Conservation (phyloP, 2,329 filamentous ascomycete species). For the Fusarium tanahbumbuense region DNA sequence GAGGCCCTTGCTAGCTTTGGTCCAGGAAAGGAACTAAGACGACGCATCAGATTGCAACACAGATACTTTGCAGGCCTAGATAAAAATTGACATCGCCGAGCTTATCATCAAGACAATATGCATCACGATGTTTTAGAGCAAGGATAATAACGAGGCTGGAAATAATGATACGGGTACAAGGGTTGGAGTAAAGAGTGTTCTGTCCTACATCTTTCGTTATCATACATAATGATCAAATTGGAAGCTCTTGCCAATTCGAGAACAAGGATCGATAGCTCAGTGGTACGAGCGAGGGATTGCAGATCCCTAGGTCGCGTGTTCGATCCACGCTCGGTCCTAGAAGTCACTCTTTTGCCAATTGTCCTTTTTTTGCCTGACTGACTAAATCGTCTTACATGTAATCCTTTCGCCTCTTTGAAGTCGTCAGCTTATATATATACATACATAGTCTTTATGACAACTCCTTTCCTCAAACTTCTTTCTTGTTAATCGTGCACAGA, state of each 20-base stretch:
- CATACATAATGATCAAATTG: accelerated
- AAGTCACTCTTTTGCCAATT: constrained; percentile 3
- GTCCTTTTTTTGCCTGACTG: background rate
- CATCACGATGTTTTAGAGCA: background rate
- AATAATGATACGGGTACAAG: constrained; percentile 3
- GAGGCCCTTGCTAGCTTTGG: background rate
- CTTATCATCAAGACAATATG: background rate
- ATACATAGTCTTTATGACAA: background rate
- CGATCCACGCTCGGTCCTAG: constrained; percentile 42
- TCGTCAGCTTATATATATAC: background rate
- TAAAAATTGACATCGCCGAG: background rate
- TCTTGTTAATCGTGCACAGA: background rate
- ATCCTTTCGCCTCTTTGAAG: background rate
- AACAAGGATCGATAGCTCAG: constrained; percentile 42
- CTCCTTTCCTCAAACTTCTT: background rate
- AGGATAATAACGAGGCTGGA: constrained; percentile 28
- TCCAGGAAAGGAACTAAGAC: background rate
- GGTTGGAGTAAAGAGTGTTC: background rate
- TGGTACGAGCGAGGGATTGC: constrained; percentile 44
- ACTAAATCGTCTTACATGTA: background rate
- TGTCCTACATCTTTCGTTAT: background rate
- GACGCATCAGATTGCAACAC: background rate
- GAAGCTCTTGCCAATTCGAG: accelerated
- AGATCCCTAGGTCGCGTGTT: constrained; percentile 44
- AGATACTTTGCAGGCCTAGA: background rate